These are phyloP conservation scores for Apiospora malaysiana DNA, from an alignment of 2,329 filamentous ascomycete genomes.

Conservation along the genomic window DNA sequence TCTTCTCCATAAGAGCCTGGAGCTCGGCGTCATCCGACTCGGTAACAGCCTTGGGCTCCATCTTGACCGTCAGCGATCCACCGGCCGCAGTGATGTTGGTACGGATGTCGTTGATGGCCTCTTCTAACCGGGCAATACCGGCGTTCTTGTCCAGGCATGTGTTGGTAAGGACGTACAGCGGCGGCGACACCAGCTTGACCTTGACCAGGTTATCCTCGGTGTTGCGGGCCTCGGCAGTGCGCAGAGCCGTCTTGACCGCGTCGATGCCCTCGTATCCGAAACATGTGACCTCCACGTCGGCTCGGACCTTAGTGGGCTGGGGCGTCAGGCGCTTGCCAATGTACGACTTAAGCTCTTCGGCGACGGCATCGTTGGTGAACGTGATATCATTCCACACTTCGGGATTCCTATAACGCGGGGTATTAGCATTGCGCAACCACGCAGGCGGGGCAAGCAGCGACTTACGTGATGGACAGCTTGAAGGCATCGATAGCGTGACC, in stretches of 20 bases:
- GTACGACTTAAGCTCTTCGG: constrained; percentile 90
- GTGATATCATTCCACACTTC: constrained; percentile 94
- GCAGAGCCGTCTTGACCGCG: constrained; percentile 91
- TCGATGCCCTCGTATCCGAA: constrained; percentile 98
- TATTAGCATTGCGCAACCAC: background rate
- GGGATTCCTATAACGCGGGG: constrained; percentile 71
- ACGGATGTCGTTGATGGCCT: constrained; percentile 87
- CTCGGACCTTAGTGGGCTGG: constrained; percentile 98
- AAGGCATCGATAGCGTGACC: constrained; percentile 97
- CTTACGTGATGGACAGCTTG: constrained; percentile 97
- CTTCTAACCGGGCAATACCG: constrained; percentile 84
- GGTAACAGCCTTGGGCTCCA: constrained; percentile 98
- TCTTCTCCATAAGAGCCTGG: constrained; percentile 98
- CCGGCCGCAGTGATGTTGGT: constrained; percentile 78
- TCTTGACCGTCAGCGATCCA: constrained; percentile 87
- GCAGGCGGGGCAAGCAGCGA: constrained; percentile 24
- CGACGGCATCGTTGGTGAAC: constrained; percentile 85
- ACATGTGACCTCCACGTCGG: constrained; percentile 95
- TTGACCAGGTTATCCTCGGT: constrained; percentile 94
- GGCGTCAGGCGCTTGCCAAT: constrained; percentile 97
- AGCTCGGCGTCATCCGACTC: constrained; percentile 98
- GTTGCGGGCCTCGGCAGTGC: constrained; percentile 91
- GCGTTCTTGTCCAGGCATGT: constrained; percentile 92
- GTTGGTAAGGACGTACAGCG: constrained; percentile 93
- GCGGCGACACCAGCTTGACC: constrained; percentile 97